phyloP scores from a whole-genome alignment of 441 rosid genomes.

The Cnidoscolus chayamansa region DNA sequence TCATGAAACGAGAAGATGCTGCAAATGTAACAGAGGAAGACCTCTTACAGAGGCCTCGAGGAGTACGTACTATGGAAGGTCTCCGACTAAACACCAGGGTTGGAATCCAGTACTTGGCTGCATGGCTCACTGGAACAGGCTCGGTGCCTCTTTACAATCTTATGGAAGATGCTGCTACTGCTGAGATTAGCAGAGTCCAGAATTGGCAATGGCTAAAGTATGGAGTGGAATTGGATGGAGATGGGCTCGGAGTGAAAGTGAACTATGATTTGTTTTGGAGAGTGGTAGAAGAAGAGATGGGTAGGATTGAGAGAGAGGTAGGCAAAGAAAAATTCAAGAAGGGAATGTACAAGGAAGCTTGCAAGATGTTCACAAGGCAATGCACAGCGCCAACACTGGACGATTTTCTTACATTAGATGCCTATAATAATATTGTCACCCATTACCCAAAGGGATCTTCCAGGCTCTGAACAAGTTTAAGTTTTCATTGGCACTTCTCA shows the following conservation, averaged over 20 bases:
- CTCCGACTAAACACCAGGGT: slow-evolving; percentile 83
- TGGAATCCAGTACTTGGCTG: slow-evolving; percentile 83
- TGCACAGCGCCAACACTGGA: slow-evolving; percentile 58
- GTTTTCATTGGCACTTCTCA: neutral
- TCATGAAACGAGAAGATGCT: slow-evolving; percentile 65
- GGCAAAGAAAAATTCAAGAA: slow-evolving; percentile 69
- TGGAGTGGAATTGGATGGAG: slow-evolving; percentile 71
- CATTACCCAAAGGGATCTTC: slow-evolving; percentile 51
- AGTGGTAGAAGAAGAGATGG: slow-evolving; percentile 88
- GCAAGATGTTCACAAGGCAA: slow-evolving; percentile 66
- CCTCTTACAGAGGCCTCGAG: slow-evolving; percentile 71
- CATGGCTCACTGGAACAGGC: slow-evolving; percentile 85
- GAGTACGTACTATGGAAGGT: slow-evolving; percentile 75
- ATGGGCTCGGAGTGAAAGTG: slow-evolving; percentile 67
- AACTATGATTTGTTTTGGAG: slow-evolving; percentile 57
- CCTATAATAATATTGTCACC: slow-evolving; percentile 59
- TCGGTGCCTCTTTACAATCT: slow-evolving; percentile 93
- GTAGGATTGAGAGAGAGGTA: slow-evolving; percentile 70
- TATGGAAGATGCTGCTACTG: slow-evolving; percentile 95
- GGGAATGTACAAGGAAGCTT: slow-evolving; percentile 73
- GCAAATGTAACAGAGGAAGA: slow-evolving; percentile 61
- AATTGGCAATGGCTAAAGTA: slow-evolving; percentile 94
- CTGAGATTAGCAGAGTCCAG: slow-evolving; percentile 89
- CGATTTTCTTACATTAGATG: slow-evolving; percentile 78
- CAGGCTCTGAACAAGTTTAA: slow-evolving; percentile 35